Conservation (phyloP, 2,329 filamentous ascomycete genomes). For the Furcasterigmium sp. region DNA sequence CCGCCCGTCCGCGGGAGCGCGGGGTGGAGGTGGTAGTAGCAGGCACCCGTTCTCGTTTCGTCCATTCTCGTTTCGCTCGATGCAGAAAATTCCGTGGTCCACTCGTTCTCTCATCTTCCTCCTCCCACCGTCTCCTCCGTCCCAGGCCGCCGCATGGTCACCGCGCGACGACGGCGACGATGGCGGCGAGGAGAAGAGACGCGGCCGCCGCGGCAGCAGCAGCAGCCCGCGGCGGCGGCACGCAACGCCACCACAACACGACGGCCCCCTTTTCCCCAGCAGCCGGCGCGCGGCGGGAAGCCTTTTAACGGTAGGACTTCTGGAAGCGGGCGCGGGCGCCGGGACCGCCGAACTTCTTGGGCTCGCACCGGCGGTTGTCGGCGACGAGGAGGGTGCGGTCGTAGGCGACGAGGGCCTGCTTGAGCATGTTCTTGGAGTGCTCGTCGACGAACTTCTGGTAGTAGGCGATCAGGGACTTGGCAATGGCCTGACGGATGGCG, state of each 20-base stretch:
- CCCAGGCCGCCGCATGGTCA: not conserved
- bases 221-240: not conserved
- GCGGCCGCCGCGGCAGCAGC: not conserved
- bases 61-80: not conserved
- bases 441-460: constrained; percentile 99
- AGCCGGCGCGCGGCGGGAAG: constrained; percentile 8
- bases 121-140: not conserved
- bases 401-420: constrained; percentile 93
- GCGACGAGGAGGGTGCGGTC: constrained; percentile 96
- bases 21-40: no score
- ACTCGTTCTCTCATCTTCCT: no score
- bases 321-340: constrained; percentile 96
- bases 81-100: not conserved
- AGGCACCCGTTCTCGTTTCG: not conserved
- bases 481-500: constrained; percentile 97
- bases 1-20: no score
- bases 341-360: constrained; percentile 95
- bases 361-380: constrained; percentile 98
- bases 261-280: no score
- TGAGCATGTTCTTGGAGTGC: constrained; percentile 99
- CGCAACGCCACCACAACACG: no score
- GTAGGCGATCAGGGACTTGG: constrained; percentile 88
- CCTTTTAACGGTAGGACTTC: constrained; percentile 99
- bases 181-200: not conserved
- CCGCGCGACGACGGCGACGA: no score